These are phyloP conservation scores for Nepenthes mirabilis DNA, from an alignment of 148 eudicot species.

Conservation along the genomic window DNA sequence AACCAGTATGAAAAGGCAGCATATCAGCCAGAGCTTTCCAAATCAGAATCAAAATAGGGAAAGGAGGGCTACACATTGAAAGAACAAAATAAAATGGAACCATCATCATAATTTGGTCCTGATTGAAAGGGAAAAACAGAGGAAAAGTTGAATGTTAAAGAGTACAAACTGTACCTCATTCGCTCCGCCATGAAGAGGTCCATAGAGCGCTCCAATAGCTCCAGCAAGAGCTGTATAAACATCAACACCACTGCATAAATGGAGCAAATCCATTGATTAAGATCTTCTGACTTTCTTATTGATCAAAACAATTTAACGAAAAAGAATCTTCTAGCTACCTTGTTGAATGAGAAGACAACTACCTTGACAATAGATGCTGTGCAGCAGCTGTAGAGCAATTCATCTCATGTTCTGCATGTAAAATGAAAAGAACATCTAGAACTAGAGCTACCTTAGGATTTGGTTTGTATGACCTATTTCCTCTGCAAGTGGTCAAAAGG, in stretches of 20 bases:
- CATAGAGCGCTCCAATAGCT: conserved; percentile 96
- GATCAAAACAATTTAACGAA: neutral
- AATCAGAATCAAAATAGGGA: neutral
- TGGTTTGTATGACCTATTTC: conserved; percentile 81
- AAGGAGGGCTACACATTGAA: no score
- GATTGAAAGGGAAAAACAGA: neutral
- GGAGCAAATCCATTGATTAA: conserved; percentile 1
- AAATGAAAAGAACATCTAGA: conserved; percentile 76
- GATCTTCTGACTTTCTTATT: neutral
- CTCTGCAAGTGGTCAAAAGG: conserved; percentile 31
- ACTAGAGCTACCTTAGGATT: conserved; percentile 93
- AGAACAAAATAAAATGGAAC: no score
- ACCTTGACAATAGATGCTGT: conserved; percentile 97
- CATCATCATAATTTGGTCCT: no score
- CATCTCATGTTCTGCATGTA: conserved; percentile 99
- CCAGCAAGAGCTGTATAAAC: conserved; percentile 99
- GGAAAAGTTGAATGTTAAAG: neutral
- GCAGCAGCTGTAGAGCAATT: conserved; percentile 99
- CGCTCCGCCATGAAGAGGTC: conserved; percentile 99
- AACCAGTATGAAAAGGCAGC: neutral
- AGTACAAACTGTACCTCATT: conserved; percentile 54
- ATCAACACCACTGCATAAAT: conserved; percentile 80
- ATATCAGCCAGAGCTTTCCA: neutral
- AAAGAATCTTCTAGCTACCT: neutral
- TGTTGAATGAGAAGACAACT: neutral